Evolutionary conservation across 768 basidiomycete genomes (phyloP).

Genomic region (Pisolithus tinctorius): DNA sequence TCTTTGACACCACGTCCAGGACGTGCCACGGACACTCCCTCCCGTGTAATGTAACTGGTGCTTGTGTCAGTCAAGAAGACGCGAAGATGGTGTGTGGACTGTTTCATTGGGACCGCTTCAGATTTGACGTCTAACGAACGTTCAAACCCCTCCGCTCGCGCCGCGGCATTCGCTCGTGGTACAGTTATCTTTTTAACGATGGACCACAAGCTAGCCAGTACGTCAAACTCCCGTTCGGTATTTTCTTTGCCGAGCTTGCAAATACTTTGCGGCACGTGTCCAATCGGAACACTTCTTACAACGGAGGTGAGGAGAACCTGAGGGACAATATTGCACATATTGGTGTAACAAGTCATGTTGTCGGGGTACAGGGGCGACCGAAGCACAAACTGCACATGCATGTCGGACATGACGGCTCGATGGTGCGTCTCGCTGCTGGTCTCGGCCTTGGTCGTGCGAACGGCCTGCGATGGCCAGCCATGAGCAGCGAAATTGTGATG

Average conservation of each 20-base stretch:
- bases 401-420: conserved; percentile 43
- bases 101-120: neutral
- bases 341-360: neutral
- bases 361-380: conserved; percentile 9
- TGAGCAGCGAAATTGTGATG: conserved; percentile 42
- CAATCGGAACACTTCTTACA: conserved; percentile 9
- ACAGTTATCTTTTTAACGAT: conserved; percentile 44
- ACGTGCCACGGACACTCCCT: conserved; percentile 39
- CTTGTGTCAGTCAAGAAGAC: conserved; percentile 36
- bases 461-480: conserved; percentile 39
- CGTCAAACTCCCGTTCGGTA: conserved; percentile 39
- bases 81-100: conserved; percentile 37
- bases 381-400: conserved; percentile 33
- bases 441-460: conserved; percentile 33
- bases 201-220: conserved; percentile 39
- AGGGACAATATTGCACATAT: no score
- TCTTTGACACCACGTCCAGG: conserved; percentile 43
- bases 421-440: conserved; percentile 34
- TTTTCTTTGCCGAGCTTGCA: conserved; percentile 38
- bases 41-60: conserved; percentile 37
- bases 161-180: neutral
- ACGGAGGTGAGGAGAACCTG: no score
- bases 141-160: no score
- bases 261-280: conserved; percentile 33
- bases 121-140: no score